Percentiles rank a stretch among this genome's conserved stretches.
These are phyloP conservation scores for Sporisorium graminicola DNA, from an alignment of 1,284 basidiomycete genomes.

Conservation along the genomic window DNA sequence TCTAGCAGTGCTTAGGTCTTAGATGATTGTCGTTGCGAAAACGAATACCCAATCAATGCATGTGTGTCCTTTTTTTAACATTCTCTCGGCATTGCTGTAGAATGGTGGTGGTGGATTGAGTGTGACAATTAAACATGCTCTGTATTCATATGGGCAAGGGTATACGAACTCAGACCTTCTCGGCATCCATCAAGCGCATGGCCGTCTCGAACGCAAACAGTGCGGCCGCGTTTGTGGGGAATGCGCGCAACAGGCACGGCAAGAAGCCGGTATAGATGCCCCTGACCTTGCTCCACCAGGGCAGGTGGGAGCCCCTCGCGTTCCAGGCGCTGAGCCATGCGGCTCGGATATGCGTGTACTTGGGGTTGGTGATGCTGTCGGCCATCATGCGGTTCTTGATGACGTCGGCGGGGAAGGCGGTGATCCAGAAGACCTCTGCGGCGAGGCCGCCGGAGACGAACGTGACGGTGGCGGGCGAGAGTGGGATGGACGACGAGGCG, in stretches of 20 bases:
- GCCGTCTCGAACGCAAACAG: constrained; percentile 65
- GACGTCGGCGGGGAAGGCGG: constrained; percentile 82
- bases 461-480: constrained; percentile 77
- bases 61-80: too few species aligned
- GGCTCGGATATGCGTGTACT: constrained; percentile 39
- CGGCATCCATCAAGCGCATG: constrained; percentile 64
- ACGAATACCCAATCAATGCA: not conserved
- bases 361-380: constrained; percentile 74
- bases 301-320: constrained; percentile 22
- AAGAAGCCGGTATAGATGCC: constrained; percentile 61
- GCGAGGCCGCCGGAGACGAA: constrained; percentile 76
- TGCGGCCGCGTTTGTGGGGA: constrained; percentile 66
- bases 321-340: constrained; percentile 56
- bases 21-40: not conserved
- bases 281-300: constrained; percentile 22
- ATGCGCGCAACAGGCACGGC: constrained; percentile 62
- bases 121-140: not conserved
- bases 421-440: constrained; percentile 71
- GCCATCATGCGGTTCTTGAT: constrained; percentile 74
- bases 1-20: not conserved
- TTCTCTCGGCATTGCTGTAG: not conserved
- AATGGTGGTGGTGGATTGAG: not conserved
- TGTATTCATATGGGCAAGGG: not conserved
- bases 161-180: constrained; percentile 38
- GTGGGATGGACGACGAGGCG: constrained; percentile 69